Evolutionary conservation across 805 yeast genomes (phyloP), one percentile per base, ranked within the genome.

Genomic region (Candida namnaoensis): DNA sequence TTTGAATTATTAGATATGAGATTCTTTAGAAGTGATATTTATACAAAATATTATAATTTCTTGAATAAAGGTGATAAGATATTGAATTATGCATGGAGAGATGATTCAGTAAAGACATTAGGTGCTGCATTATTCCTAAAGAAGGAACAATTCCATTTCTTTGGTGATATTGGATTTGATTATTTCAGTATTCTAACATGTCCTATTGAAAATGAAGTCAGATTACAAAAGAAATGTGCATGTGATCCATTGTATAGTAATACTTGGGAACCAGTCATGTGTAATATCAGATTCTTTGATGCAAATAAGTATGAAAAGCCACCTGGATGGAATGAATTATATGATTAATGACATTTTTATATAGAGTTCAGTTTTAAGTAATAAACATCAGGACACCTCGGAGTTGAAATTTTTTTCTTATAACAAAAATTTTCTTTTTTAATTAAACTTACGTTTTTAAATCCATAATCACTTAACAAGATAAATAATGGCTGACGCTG

Each of bases 11-110:
- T 82, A 7, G 74, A 78, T 41, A 70, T 86, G 61, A 72, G 75
- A 41, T 75, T 87, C 60, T 85, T 88, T 87, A 72, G 93, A 58
- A 61, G 76, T 15, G 76, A 80, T 40, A 85, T 86, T 9, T 87
- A 88, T 58, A 52, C 62, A 37, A 71, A 74, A 44, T 88, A 81
- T 61, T 88, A 87, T 52, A 82, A 84, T 14, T 66, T 71, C 51
- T 72, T 87, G 54, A 95, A 87, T 62, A 61, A 74, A 46, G 75
- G 82, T 13, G 95, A 95, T 60, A 95, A 95, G n/a, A 88, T 88
- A 66, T 88, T 83, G 66, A 88, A 87, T 61, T 88, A 84, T 68
- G 74, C 95, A 63, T 86, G 95, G 96, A 95, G 95, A 51, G 96
- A 87, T 62, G 95, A 95, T 26, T 95, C 96, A 32, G 81, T 87